Conservation (phyloP, 2,329 filamentous ascomycete species). For the Cladosporium velox region DNA sequence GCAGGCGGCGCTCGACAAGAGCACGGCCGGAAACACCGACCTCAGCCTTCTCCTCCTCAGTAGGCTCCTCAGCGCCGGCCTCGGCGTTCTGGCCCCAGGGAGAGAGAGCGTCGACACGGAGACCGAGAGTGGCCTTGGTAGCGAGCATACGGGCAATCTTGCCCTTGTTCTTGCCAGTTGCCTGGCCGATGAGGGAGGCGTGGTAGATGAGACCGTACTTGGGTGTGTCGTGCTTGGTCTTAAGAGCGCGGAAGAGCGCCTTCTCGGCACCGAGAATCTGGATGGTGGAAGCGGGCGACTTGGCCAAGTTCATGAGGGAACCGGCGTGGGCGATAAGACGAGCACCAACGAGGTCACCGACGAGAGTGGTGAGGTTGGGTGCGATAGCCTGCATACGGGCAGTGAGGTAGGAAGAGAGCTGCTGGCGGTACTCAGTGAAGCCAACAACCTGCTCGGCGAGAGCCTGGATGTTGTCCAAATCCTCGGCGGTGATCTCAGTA, state of each 20-base stretch:
- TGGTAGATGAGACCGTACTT: constrained; percentile 97
- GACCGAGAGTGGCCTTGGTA: constrained; percentile 87
- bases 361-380: constrained; percentile 88
- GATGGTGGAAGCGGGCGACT: constrained; percentile 91
- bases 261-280: constrained; percentile 99
- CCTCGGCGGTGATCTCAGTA: constrained; percentile 90
- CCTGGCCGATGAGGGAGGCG: constrained; percentile 91
- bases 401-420: constrained; percentile 85
- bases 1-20: constrained; percentile 74
- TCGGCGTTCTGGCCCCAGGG: constrained; percentile 72
- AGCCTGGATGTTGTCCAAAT: constrained; percentile 88
- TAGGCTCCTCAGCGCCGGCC: constrained; percentile 61
- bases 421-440: constrained; percentile 85
- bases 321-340: constrained; percentile 93
- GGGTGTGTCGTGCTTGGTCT: constrained; percentile 98
- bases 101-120: constrained; percentile 86
- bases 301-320: constrained; percentile 91
- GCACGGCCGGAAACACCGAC: constrained; percentile 73
- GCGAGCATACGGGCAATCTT: constrained; percentile 98
- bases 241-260: constrained; percentile 94
- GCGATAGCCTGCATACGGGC: constrained; percentile 96
- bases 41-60: constrained; percentile 85
- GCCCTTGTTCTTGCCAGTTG: constrained; percentile 97
- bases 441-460: constrained; percentile 91
- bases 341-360: constrained; percentile 91